Evolutionary conservation across 2,329 filamentous ascomycete species (phyloP).

Genomic region (Xylaria sp.): DNA sequence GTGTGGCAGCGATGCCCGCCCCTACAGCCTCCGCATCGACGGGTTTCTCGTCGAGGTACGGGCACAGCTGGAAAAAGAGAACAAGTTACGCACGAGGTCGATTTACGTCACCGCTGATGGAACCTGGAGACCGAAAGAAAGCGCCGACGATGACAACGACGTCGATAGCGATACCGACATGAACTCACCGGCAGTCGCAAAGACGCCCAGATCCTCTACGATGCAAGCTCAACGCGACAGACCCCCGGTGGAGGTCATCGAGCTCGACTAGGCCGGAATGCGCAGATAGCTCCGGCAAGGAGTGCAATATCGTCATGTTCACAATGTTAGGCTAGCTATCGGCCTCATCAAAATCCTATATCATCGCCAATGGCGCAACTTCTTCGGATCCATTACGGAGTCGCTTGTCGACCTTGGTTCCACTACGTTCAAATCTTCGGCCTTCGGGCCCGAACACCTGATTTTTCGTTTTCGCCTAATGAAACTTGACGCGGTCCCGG

Average conservation of each 20-base stretch:
- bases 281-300: too few relatives aligned
- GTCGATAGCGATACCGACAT: constrained; percentile 36
- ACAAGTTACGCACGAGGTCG: constrained; percentile 55
- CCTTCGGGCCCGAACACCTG: background rate
- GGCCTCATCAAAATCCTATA: too few relatives aligned
- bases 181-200: constrained; percentile 8
- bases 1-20: constrained; percentile 77
- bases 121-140: constrained; percentile 57
- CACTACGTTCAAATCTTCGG: background rate
- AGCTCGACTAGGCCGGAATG: constrained; percentile 13
- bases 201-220: constrained; percentile 11
- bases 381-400: too few relatives aligned
- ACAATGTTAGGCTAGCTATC: too few relatives aligned
- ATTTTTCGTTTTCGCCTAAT: background rate
- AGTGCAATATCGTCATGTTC: too few relatives aligned
- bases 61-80: constrained; percentile 51
- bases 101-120: constrained; percentile 68
- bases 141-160: constrained; percentile 37
- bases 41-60: constrained; percentile 71
- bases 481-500: background rate
- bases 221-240: constrained; percentile 13
- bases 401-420: background rate
- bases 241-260: constrained; percentile 24
- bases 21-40: constrained; percentile 71
- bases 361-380: too few relatives aligned